Evolutionary conservation across 225 moss, liverwort and hornwort genomes (phyloP), one percentile per base, ranked within the genome.

Genomic region (Lunularia cruciata): DNA sequence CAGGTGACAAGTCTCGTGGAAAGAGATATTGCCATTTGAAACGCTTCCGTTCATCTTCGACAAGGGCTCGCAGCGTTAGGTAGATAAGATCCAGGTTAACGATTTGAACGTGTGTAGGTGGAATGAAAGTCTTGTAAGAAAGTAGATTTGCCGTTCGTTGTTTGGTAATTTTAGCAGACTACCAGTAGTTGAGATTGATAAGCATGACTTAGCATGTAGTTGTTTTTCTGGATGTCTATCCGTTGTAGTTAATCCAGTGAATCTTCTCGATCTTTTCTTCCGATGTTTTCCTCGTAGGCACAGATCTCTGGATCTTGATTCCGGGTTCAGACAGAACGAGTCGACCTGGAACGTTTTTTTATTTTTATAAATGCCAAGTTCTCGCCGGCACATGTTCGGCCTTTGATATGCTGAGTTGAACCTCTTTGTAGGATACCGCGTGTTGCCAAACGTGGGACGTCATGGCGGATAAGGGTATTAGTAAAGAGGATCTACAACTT

Each of bases 401-500:
- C n/a, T n/a, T 43, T 43, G 43, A 10, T 43, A 11, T 10, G 11
- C 12, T 43, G 43, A 16, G 43, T 1, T 14, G 35, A 20, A 32
- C 19, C 13, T 23, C 42, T 8, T 63, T 28, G 30, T 28, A 64
- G 45, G 18, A 64, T 38, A 27, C 46, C 31, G 30, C 28, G 28
- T 13, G 26, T 46, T 26, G 27, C 30, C 14, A 27, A 28, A 26
- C 30, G 23, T 8, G 42, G 28, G 25, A 19, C 8, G 62, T 45
- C 36, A 79, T 79, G 79, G 79, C 60, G 71, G 75, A 67, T 59
- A 55, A 57, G 30, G 71, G 30, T 19, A 16, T 56, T 40, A 36
- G 65, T 27, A 55, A 52, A 46, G 79, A 71, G 31, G 79, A 62
- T 57, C 33, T 15, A 65, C 40, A 71, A 47, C 23, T 75, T 30